Base-by-base conservation (phyloP, 345 rosid genomes). In the Citrus trifoliata region DNA sequence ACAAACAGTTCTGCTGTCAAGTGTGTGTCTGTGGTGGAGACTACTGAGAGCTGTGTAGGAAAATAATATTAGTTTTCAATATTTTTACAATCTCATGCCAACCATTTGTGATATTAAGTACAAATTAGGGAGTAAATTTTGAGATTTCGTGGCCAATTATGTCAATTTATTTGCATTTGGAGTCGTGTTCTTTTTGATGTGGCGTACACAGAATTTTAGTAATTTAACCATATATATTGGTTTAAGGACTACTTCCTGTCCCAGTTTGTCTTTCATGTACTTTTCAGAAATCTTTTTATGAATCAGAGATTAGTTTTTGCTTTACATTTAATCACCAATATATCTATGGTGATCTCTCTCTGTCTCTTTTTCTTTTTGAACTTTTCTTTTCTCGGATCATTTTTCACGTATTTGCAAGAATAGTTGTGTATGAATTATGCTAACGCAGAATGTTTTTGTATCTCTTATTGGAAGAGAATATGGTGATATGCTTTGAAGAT, bases 401-500 rank as follows among this genome's bases (percentile, higher is more conserved):
- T 21, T 65, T 62, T 65, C 67, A 56, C 7, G 19, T 69, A 71
- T 67, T 63, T 13, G 37, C 6, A 28, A 63, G 22, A 27, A 61
- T 67, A 61, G 32, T 82, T 71, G 71, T 78, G 67, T 74, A 9
- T 40, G 67, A 73, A 37, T 68, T 77, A 53, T 64, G 71, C 78
- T 74, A 74, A 67, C 76, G 79, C 18, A 69, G 67, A 65, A 78
- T 61, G 30, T 7, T 71, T 80, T 58, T 56, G 14, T 82, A 53
- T 72, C 81, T 78, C 62, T 83, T 82, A 67, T 67, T 80, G 81
- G 80, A 66, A 95, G 98, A 92, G 83, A 95, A 95, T 87, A 91
- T 95, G 97, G 98, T 95, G 83, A 79, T 95, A 84, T 93, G 98
- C 86, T 90, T 90, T 83, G 95, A 95, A 85, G 98, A 95, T 84